Conservation (phyloP, 169 alveolate genomes). For the Eimeria brunetti region DNA sequence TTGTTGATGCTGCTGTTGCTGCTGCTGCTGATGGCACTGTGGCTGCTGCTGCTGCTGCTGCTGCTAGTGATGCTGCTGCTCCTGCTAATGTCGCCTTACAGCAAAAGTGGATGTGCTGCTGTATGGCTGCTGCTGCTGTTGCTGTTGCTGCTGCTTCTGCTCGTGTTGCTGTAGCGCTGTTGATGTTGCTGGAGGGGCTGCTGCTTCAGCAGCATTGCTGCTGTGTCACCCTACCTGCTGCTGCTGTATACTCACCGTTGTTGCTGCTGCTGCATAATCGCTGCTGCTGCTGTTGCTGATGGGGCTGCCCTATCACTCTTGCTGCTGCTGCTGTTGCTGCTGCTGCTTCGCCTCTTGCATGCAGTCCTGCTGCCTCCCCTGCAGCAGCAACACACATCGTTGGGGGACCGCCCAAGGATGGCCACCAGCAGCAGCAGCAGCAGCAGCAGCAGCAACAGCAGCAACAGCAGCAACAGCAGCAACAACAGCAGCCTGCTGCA, state of each 20-base stretch:
- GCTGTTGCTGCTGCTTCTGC: background rate
- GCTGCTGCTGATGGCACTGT: background rate
- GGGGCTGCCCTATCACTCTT: background rate
- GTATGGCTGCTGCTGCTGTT: constrained; percentile 6
- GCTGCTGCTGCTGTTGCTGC: background rate
- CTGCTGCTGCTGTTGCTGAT: constrained; percentile 6
- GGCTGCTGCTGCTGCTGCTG: background rate
- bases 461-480: background rate
- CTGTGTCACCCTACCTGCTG: constrained; percentile 16
- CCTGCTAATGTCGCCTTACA: background rate
- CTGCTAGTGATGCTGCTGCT: background rate
- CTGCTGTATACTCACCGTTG: too few relatives aligned
- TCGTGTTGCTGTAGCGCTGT: constrained; percentile 14
- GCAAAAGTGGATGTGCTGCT: background rate
- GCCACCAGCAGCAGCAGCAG: constrained; percentile 25
- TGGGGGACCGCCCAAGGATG: background rate
- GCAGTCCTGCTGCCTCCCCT: background rate
- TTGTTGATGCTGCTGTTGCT: background rate
- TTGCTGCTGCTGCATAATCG: background rate
- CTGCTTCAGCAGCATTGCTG: constrained; percentile 9
- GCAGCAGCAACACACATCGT: background rate
- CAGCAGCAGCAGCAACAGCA: constrained; percentile 40
- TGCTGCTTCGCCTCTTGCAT: background rate
- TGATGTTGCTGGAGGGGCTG: background rate
- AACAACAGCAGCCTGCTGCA: background rate